Evolutionary conservation across 345 rosid genomes (phyloP).

Genomic region (Hirschfeldia incana): DNA sequence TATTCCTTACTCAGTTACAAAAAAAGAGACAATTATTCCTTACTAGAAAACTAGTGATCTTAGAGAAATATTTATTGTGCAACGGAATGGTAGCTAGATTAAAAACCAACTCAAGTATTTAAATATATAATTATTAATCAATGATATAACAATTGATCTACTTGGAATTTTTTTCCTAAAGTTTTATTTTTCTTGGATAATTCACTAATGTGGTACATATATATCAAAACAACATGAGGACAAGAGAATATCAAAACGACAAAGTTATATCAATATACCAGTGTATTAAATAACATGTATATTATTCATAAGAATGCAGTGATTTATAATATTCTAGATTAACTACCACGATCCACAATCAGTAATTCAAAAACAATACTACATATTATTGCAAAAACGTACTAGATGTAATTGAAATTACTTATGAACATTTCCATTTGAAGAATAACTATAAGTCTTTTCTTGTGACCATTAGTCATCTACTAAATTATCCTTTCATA

Average conservation of each 20-base stretch:
- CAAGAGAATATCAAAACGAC: background rate
- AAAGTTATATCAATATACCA: background rate
- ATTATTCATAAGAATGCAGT: background rate
- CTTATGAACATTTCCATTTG: background rate
- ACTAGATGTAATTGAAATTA: background rate
- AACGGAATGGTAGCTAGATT: background rate
- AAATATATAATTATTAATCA: background rate
- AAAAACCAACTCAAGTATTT: background rate
- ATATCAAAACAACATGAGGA: background rate
- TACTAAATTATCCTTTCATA: background rate
- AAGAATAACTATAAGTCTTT: background rate
- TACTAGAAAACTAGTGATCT: conserved; percentile 5
- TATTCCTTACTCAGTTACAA: background rate
- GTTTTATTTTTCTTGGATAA: background rate
- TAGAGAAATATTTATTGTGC: background rate
- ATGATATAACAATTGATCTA: background rate
- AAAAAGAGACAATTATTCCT: background rate
- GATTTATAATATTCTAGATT: background rate
- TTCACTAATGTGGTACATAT: background rate
- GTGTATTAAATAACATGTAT: background rate
- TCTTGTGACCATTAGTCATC: background rate
- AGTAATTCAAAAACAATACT: background rate
- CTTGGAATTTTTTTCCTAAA: background rate
- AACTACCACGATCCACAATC: background rate
- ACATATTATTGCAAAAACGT: background rate